Evolutionary conservation across 148 eudicot species (phyloP).

Genomic region (Linanthus parryae): DNA sequence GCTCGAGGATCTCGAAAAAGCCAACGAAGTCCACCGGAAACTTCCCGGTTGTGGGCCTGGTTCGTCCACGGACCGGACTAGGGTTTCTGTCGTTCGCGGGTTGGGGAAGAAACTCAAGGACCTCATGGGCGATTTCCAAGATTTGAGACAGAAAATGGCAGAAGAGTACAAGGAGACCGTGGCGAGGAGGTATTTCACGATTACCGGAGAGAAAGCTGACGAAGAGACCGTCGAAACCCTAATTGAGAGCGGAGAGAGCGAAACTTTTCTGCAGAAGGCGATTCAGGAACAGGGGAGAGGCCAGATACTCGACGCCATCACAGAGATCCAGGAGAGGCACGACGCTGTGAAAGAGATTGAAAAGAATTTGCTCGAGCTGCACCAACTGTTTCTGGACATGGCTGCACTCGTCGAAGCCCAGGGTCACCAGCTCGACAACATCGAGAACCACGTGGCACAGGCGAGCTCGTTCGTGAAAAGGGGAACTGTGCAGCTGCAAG

Average conservation of each 20-base stretch:
- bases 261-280: constrained; percentile 13
- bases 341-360: constrained; percentile 17
- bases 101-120: constrained; percentile 20
- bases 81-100: constrained; percentile 19
- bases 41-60: constrained; percentile 20
- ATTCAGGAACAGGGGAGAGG: constrained; percentile 18
- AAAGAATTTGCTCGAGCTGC: constrained; percentile 15
- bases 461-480: constrained; percentile 21
- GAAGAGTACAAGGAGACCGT: constrained; percentile 22
- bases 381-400: constrained; percentile 19
- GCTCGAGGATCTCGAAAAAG: constrained; percentile 9
- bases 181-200: constrained; percentile 16
- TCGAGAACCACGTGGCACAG: constrained; percentile 18
- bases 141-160: constrained; percentile 13
- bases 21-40: constrained; percentile 11
- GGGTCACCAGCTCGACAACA: constrained; percentile 13
- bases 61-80: constrained; percentile 17
- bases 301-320: constrained; percentile 10
- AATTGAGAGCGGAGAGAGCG: constrained; percentile 11
- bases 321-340: constrained; percentile 17
- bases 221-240: constrained; percentile 18
- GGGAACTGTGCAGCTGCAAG: constrained; percentile 17
- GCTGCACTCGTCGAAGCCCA: constrained; percentile 24
- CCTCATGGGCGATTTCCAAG: constrained; percentile 21
- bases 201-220: constrained; percentile 19